A percentile compares a stretch with the other conserved stretches of the same genome.
Conservation (phyloP, 495 filamentous ascomycete species). For the Physcia stellaris region DNA sequence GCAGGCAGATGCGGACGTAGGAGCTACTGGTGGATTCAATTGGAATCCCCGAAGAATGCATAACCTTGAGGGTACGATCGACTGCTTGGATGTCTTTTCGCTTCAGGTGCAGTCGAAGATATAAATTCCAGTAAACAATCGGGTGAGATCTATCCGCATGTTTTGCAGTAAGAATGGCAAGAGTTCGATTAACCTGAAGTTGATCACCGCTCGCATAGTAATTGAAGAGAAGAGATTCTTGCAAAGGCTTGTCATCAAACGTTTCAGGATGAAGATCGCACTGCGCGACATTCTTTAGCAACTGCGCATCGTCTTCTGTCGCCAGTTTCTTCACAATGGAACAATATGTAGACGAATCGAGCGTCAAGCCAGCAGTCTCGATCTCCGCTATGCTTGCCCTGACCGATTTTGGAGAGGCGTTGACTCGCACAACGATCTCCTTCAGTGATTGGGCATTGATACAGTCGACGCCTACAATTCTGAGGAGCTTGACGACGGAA, state of each 20-base stretch:
- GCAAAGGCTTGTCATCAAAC: slow-evolving; percentile 47
- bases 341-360: slow-evolving; percentile 44
- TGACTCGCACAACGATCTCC: slow-evolving; percentile 50
- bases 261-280: slow-evolving; percentile 67
- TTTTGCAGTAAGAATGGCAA: slow-evolving; percentile 30
- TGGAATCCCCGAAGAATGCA: slow-evolving; percentile 13
- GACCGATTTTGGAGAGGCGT: slow-evolving; percentile 34
- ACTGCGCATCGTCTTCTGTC: slow-evolving; percentile 33
- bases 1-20: slow-evolving; percentile 9
- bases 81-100: slow-evolving; percentile 10
- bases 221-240: slow-evolving; percentile 39
- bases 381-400: slow-evolving; percentile 41
- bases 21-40: slow-evolving; percentile 10
- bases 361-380: slow-evolving; percentile 40
- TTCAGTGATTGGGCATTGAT: slow-evolving; percentile 63
- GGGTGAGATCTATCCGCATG: slow-evolving; percentile 10
- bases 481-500: slow-evolving; percentile 46
- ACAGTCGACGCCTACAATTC: slow-evolving; percentile 46
- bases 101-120: slow-evolving; percentile 23
- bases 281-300: slow-evolving; percentile 44
- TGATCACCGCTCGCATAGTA: slow-evolving; percentile 37
- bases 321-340: slow-evolving; percentile 45
- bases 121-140: slow-evolving; percentile 24
- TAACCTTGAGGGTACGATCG: slow-evolving; percentile 13
- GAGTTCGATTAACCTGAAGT: slow-evolving; percentile 37